Evolutionary conservation across 176 grass and related monocot genomes (phyloP), one percentile per base, ranked within the genome.

Genomic region (Melocanna baccifera): DNA sequence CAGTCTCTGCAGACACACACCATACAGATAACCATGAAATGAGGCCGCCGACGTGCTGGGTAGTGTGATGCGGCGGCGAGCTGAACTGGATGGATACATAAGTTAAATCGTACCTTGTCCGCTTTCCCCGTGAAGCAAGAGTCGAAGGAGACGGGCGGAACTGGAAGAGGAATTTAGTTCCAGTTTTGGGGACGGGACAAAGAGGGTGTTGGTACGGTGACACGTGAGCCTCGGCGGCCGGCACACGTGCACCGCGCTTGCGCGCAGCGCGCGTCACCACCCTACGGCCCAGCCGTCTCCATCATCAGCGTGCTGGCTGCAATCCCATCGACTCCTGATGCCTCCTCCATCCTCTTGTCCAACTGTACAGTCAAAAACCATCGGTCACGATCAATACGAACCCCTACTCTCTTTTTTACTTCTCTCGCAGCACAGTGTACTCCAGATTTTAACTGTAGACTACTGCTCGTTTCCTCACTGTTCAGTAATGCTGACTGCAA

Each of bases 161-260:
- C 11, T 32, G 51, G 8, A 48, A 25, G 34, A 48, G 19, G 70
- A 76, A 15, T 18, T 43, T 43, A 29, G 22, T 40, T 81, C 19
- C 12, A 25, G 52, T 40, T 41, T 30, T 22, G 23, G 30, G 25
- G 23, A 68, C 6, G 10, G 2, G 46, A 52, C 76, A 22, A n/a
- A 12, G 4, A 3, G 66, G 0, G 42, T 2, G 10, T 11, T 3
- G 10, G 10, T 9, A 0, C 2, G 81, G 53, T 16, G 75, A 79
- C 75, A 74, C 87, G 87, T 83, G 81, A 1, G 74, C 22, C 18
- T 11, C 67, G 36, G 58, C 14, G 1, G 15, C 26, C 43, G 3
- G 6, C 36, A 84, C 87, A 79, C 81, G 87, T 75, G 61, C 23
- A 37, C 7, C 3, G 10, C 6, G 23, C 78, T 48, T 15, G 46